Evolutionary conservation across 768 basidiomycete genomes (phyloP).

Genomic region (Russula emetica): DNA sequence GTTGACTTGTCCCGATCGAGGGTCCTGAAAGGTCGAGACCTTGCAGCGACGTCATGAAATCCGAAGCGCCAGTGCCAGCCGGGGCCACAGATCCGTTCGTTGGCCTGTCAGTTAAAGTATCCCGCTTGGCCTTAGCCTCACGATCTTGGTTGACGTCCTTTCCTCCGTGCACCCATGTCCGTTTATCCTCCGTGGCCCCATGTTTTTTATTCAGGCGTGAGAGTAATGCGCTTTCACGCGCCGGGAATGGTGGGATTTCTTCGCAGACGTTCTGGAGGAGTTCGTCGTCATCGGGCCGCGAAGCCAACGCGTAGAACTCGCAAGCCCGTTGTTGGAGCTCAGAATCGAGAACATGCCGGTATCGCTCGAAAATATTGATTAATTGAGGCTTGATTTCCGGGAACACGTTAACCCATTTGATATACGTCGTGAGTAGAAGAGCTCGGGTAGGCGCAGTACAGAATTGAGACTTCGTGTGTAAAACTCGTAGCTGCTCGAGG

Average conservation of each 20-base stretch:
- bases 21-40: conserved; percentile 67
- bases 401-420: conserved; percentile 99
- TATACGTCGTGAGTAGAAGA: conserved; percentile 90
- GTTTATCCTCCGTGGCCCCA: conserved; percentile 89
- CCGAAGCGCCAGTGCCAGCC: conserved; percentile 43
- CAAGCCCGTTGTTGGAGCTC: conserved; percentile 98
- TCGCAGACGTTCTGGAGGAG: conserved; percentile 92
- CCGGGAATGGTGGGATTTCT: conserved; percentile 98
- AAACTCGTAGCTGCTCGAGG: conserved; percentile 84
- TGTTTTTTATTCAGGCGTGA: conserved; percentile 85
- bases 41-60: conserved; percentile 68
- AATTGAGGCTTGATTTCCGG: conserved; percentile 96
- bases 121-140: conserved; percentile 44
- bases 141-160: conserved; percentile 85
- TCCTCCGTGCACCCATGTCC: conserved; percentile 94
- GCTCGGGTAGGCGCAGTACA: conserved; percentile 90
- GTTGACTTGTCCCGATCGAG: conserved; percentile 31
- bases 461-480: conserved; percentile 94
- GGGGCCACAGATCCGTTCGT: conserved; percentile 34
- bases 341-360: conserved; percentile 94
- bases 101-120: conserved; percentile 21
- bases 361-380: conserved; percentile 91
- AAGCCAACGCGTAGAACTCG: conserved; percentile 90
- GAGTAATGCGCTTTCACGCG: conserved; percentile 85
- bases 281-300: conserved; percentile 83